Percentiles rank a stretch among this genome's conserved stretches.
Evolutionary conservation across 768 basidiomycete genomes (phyloP).

Genomic region (Chlorophyllum brunneum): DNA sequence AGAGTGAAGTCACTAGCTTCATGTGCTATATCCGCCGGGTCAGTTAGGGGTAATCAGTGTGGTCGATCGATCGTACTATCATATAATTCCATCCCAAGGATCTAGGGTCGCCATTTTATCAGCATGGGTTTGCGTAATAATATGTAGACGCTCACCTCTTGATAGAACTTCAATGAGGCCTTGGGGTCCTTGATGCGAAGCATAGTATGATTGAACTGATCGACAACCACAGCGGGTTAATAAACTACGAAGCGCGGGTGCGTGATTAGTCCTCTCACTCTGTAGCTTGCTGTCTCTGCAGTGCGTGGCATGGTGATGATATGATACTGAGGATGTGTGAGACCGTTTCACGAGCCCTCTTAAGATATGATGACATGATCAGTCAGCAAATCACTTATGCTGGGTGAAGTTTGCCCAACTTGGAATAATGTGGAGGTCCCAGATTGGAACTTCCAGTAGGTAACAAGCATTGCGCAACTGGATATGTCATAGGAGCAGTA

Average conservation of each 20-base stretch:
- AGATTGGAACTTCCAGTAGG: too few relatives aligned
- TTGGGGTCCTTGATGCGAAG: slow-evolving; percentile 86
- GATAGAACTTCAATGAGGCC: slow-evolving; percentile 76
- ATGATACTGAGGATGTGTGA: background rate
- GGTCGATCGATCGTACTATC: slow-evolving; percentile 34
- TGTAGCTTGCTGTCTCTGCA: slow-evolving; percentile 62
- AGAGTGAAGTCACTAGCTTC: slow-evolving; percentile 64
- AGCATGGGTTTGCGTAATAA: background rate
- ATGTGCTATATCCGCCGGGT: slow-evolving; percentile 37
- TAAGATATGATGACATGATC: background rate
- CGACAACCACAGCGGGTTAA: background rate
- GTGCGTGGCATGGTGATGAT: slow-evolving; percentile 53
- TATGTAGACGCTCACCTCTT: slow-evolving; percentile 40
- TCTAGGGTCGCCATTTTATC: slow-evolving; percentile 23
- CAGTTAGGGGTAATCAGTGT: slow-evolving; percentile 6
- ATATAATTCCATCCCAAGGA: slow-evolving; percentile 76
- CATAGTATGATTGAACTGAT: slow-evolving; percentile 85
- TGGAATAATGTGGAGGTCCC: too few relatives aligned
- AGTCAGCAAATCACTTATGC: background rate
- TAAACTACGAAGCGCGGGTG: background rate
- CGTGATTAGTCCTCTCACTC: slow-evolving; percentile 30
- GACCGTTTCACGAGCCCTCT: too few relatives aligned
- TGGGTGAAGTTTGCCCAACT: too few relatives aligned
- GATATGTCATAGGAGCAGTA: too few relatives aligned
- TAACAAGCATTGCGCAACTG: too few relatives aligned